Conservation (phyloP, 371 early-diverging fungal species). For the Rhizopus microsporus region DNA sequence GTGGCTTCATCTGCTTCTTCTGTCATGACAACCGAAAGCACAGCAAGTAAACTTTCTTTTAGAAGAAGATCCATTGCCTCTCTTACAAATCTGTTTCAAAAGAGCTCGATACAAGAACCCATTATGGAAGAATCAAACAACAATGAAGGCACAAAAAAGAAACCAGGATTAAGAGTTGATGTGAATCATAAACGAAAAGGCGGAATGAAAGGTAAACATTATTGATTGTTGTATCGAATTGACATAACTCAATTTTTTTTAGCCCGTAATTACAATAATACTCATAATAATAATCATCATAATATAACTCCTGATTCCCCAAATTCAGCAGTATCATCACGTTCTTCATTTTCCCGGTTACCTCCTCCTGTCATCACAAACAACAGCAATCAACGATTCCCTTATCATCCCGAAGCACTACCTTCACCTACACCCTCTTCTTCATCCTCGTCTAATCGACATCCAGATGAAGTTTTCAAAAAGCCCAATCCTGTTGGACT, state of each 20-base stretch:
- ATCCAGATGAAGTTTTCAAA: constrained; percentile 6
- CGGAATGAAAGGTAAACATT: constrained; percentile 35
- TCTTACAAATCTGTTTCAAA: constrained; percentile 37
- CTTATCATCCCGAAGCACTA: constrained; percentile 12
- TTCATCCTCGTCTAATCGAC: constrained; percentile 27
- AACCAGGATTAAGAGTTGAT: constrained; percentile 35
- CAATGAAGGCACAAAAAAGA: constrained; percentile 12
- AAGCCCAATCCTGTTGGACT: constrained; percentile 23
- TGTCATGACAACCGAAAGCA: not conserved
- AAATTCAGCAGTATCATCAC: constrained; percentile 35
- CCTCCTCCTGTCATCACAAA: constrained; percentile 28
- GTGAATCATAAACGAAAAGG: constrained; percentile 18
- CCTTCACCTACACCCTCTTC: constrained; percentile 45
- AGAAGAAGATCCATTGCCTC: constrained; percentile 50
- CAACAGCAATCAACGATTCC: constrained; percentile 10
- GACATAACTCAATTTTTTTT: not conserved
- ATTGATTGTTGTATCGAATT: not conserved
- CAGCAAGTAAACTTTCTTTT: constrained; percentile 20
- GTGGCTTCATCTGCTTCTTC: constrained; percentile 17
- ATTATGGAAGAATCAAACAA: constrained; percentile 17
- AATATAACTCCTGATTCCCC: constrained; percentile 38
- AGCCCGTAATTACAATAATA: constrained; percentile 8
- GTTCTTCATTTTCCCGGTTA: constrained; percentile 27
- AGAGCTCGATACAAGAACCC: constrained; percentile 22
- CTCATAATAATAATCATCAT: constrained; percentile 8